phyloP scores from a whole-genome alignment of 345 rosid species.

The Triadica sebifera region DNA sequence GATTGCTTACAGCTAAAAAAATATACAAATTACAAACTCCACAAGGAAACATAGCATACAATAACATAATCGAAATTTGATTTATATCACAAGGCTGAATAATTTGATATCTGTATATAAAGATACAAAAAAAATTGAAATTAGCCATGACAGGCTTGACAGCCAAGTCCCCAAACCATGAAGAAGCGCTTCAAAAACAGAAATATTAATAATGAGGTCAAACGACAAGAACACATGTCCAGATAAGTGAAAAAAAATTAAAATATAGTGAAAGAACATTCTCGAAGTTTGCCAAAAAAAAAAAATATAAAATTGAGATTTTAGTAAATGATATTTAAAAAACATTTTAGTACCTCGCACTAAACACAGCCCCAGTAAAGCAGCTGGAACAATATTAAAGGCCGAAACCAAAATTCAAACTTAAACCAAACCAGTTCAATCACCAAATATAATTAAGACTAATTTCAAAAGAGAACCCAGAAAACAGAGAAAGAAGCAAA shows the following conservation, averaged over 20 bases:
- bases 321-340: background rate
- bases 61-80: background rate
- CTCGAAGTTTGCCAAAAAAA: background rate
- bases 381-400: no score
- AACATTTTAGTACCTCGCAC: background rate
- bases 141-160: background rate
- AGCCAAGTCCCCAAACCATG: background rate
- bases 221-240: background rate
- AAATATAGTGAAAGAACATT: conserved; percentile 6
- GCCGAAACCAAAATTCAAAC: background rate
- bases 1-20: background rate
- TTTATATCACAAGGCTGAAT: background rate
- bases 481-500: background rate
- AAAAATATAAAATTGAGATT: background rate
- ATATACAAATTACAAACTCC: background rate
- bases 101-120: background rate
- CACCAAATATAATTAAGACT: background rate
- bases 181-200: no score
- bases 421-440: background rate
- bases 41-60: background rate
- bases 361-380: background rate
- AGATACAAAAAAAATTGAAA: background rate
- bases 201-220: background rate
- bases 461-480: background rate
- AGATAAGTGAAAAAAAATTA: background rate